Evolutionary conservation across 2,329 filamentous ascomycete genomes (phyloP), one percentile per base, ranked within the genome.

Genomic region (Diplodia corticola): DNA sequence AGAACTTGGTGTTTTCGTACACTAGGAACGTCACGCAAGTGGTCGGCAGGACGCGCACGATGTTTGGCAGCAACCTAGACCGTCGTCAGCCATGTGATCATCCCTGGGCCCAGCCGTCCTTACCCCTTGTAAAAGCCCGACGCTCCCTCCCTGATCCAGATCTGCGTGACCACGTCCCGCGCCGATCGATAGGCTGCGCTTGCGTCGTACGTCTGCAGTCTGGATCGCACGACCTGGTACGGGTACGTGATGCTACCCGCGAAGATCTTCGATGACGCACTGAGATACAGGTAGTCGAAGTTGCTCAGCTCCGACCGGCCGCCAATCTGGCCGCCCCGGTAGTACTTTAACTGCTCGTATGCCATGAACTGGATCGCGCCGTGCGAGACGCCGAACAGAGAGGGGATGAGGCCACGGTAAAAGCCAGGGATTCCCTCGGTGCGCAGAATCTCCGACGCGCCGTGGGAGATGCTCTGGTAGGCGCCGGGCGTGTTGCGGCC

Each of bases 1-100:
- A 89, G 70, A 86, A 88, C 79, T 90, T 93, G 67, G 90, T 89
- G 78, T 98, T 98, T 82, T 99, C 95, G 79, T 98, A 98, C 26
- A 98, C 93, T 72, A 99, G 79, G 76, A 99, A 98, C 1, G 94
- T 98, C 64, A 97, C 92, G 86, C 95, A 96, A 3, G 95, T 98
- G 35, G 93, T 93, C 3, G 95, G 95, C 77, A 99, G 83, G 30
- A 98, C 95, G 68, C 95, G 86, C 63, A 97, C 82, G n/a, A 97
- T 85, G 70, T 94, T 96, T 0, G 94, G 93, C 48, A 92, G 88
- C 66, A 98, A 81, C 1, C 79, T 80, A 63, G 12, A 48, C 17
- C 13, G 48, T n/a, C 17, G 66, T 66, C 55, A 69, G 64, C 49
- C 30, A 20, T 15, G 20, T 20, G 40, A 44, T 44, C 17, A 20